Evolutionary conservation across 2,329 filamentous ascomycete genomes (phyloP).

Genomic region (Hymenoscyphus fructigenus): DNA sequence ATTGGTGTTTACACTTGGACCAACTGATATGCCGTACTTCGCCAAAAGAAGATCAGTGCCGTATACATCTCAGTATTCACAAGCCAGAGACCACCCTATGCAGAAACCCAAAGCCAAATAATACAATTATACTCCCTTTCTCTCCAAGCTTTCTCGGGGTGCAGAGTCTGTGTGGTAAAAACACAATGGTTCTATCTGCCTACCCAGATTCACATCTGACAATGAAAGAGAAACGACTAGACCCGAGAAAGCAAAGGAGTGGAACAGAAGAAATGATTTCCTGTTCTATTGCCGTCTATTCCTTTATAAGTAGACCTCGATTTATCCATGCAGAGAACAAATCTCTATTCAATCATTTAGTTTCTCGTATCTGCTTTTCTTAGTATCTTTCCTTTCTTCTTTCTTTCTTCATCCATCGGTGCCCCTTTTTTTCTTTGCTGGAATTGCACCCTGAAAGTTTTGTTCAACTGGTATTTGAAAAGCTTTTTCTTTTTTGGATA

Average conservation of each 20-base stretch:
- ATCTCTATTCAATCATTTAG: background rate
- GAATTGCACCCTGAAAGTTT: background rate
- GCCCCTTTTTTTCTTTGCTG: background rate
- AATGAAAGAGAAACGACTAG: background rate
- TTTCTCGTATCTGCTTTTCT: too few relatives aligned
- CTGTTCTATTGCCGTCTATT: background rate
- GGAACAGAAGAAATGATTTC: background rate
- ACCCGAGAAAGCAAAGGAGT: background rate
- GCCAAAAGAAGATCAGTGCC: background rate
- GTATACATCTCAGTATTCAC: background rate
- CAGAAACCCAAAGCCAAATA: background rate
- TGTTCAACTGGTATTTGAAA: background rate
- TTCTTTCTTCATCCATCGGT: background rate
- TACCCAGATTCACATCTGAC: background rate
- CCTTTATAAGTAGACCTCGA: background rate
- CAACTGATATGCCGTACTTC: background rate
- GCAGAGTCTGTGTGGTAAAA: background rate
- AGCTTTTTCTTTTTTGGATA: background rate
- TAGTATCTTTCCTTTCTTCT: background rate
- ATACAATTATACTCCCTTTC: background rate
- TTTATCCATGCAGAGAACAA: background rate
- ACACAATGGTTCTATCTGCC: background rate
- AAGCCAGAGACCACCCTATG: background rate
- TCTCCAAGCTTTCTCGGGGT: background rate
- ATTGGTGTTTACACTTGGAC: background rate